Evolutionary conservation across 805 yeast genomes (phyloP).

Genomic region (Saccharomyces paradoxus): DNA sequence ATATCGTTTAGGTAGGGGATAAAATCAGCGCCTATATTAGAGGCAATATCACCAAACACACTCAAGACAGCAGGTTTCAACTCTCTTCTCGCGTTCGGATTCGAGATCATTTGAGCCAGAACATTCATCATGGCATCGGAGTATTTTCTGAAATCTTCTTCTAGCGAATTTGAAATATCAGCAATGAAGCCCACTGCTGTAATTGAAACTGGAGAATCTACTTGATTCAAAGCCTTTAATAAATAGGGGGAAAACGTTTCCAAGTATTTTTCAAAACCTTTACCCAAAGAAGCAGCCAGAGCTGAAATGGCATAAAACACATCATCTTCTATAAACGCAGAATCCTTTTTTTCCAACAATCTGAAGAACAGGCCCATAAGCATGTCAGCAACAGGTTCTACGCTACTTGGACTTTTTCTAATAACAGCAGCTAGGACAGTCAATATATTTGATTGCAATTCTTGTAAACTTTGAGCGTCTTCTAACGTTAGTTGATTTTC

Average conservation of each 20-base stretch:
- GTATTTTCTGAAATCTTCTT: conserved; percentile 62
- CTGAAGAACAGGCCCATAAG: conserved; percentile 78
- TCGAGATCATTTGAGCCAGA: conserved; percentile 64
- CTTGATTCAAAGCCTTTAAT: conserved; percentile 68
- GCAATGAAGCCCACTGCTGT: conserved; percentile 94
- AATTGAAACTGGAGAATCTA: conserved; percentile 73
- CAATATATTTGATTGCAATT: conserved; percentile 73
- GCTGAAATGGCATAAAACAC: conserved; percentile 87
- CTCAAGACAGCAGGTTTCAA: conserved; percentile 82
- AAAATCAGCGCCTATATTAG: conserved; percentile 73
- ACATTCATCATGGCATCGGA: conserved; percentile 76
- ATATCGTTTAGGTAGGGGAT: conserved; percentile 70
- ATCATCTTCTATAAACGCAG: conserved; percentile 81
- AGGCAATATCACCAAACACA: conserved; percentile 92
- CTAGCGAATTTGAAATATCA: conserved; percentile 85
- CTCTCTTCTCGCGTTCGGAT: conserved; percentile 63
- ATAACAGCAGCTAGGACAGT: conserved; percentile 75
- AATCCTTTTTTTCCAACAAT: conserved; percentile 54
- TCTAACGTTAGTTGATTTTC: conserved; percentile 56
- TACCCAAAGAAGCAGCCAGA: conserved; percentile 72
- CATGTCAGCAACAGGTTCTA: conserved; percentile 62
- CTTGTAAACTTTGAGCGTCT: conserved; percentile 72
- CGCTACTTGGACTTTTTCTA: conserved; percentile 66
- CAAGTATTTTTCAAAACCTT: conserved; percentile 66
- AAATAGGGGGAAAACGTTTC: conserved; percentile 76